phyloP scores from a whole-genome alignment of 106 monocot species.

The Apostasia shenzhenica region DNA sequence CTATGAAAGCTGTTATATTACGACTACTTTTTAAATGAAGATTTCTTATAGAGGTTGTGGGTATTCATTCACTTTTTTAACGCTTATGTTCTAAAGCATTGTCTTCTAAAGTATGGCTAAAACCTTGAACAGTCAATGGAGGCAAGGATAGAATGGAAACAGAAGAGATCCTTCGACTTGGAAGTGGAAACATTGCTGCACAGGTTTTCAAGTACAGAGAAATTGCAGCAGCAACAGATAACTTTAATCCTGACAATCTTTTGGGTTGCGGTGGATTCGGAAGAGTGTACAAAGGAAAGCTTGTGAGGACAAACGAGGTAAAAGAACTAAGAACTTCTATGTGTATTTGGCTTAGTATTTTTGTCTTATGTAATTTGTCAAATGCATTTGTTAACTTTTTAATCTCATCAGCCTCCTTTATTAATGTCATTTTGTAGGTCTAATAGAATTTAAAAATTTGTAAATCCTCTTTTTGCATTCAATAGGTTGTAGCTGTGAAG shows the following conservation, averaged over 20 bases:
- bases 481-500: slow-evolving; percentile 15
- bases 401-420: neutral
- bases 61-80: neutral
- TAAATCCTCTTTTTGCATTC: neutral
- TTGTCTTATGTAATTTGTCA: no score
- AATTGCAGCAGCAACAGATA: slow-evolving; percentile 4
- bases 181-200: slow-evolving; percentile 8
- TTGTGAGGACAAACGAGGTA: slow-evolving; percentile 11
- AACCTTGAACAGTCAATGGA: neutral
- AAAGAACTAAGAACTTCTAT: neutral
- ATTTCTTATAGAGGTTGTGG: neutral
- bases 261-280: slow-evolving; percentile 18
- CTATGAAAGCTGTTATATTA: no score
- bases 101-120: neutral
- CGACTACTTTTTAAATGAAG: neutral
- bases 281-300: slow-evolving; percentile 15
- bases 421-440: no score
- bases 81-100: no score
- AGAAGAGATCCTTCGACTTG: slow-evolving; percentile 13
- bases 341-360: neutral
- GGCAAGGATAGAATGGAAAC: neutral
- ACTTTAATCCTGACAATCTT: slow-evolving; percentile 4
- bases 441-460: neutral
- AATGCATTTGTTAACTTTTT: no score
- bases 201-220: slow-evolving; percentile 10